A percentile compares a stretch with the other conserved stretches of the same genome.
phyloP scores from a whole-genome alignment of 164 flowering plant species.

The Tetracentron sinense region DNA sequence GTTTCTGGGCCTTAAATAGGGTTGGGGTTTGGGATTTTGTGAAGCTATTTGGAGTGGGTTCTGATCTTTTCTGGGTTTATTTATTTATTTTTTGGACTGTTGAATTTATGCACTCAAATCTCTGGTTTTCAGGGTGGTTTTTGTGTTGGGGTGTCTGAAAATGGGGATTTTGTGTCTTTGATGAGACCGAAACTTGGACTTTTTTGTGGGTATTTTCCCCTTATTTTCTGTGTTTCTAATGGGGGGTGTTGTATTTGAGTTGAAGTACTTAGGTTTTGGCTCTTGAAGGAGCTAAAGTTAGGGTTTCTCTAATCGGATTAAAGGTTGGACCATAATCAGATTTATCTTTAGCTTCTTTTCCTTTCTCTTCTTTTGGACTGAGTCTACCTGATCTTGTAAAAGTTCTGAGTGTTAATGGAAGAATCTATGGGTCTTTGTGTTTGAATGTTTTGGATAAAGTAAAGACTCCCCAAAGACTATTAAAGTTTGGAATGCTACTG shows the following conservation, averaged over 20 bases:
- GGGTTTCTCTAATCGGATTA: conserved; percentile 28
- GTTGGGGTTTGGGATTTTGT: conserved; percentile 1
- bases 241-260: conserved; percentile 16
- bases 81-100: neutral
- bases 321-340: conserved; percentile 22
- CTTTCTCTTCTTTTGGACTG: conserved; percentile 19
- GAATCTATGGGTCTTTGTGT: conserved; percentile 21
- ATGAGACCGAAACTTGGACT: conserved; percentile 5
- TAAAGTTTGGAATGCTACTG: conserved; percentile 17
- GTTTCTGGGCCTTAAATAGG: neutral
- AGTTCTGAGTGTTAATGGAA: conserved; percentile 14
- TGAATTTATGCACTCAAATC: neutral
- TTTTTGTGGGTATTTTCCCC: neutral
- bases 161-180: conserved; percentile 7
- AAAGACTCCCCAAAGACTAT: conserved; percentile 7
- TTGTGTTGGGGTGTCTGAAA: neutral
- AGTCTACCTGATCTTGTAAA: conserved; percentile 16
- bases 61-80: neutral
- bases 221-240: neutral
- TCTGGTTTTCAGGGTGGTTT: neutral
- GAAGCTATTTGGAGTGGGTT: neutral
- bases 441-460: conserved; percentile 30
- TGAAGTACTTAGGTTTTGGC: conserved; percentile 17
- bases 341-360: conserved; percentile 10
- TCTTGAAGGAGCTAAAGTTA: conserved; percentile 26